Base-by-base conservation (phyloP, 2,329 filamentous ascomycete genomes). In the Xylariales sp. region DNA sequence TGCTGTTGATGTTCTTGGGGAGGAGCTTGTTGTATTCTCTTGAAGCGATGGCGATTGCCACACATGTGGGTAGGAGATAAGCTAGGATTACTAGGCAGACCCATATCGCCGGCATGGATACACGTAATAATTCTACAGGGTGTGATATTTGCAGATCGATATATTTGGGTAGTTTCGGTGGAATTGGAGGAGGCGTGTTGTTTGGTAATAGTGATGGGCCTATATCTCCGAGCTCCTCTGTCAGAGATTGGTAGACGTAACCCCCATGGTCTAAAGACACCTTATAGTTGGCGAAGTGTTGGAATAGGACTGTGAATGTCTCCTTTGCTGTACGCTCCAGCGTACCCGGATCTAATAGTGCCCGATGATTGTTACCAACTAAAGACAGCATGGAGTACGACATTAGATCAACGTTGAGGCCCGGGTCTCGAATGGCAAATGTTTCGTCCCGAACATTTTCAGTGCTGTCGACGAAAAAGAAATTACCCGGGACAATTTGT, bases 301-400 rank as follows among this genome's bases (percentile, higher is more conserved):
- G 65, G 32, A 62, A 72, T n/a, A 70, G 8, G 36, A 63, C 23
- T n/a, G 63, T 28, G 57, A 72, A 72, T 14, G 70, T 64, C 16
- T 45, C n/a, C 39, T 70, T 53, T 1, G 68, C 70, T 9, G 70
- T 69, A 5, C 52, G 34, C 54, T 50, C 12, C 3, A 72, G 41
- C 3, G 50, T 65, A 3, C 46, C 41, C 12, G 14, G 5, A 39
- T 70, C 62, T 7, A 70, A 32, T n/a, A 72, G 34, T 6, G 46
- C 45, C 32, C 64, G 23, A 54, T 72, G 68, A 28, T 69, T 58
- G 32, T 55, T 41, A n/a, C 65, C 50, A 8, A 67, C 68, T 1
- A 72, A n/a, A 0, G 69, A 69, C 4, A 71, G 53, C 69, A 72
- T 72, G 1, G 70, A 57, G 23, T 72, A 72, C 32, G 65, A 61